Percentiles rank a stretch among this genome's conserved stretches.
Evolutionary conservation across 1,284 basidiomycete species (phyloP).

Genomic region (Baeospora myosura): DNA sequence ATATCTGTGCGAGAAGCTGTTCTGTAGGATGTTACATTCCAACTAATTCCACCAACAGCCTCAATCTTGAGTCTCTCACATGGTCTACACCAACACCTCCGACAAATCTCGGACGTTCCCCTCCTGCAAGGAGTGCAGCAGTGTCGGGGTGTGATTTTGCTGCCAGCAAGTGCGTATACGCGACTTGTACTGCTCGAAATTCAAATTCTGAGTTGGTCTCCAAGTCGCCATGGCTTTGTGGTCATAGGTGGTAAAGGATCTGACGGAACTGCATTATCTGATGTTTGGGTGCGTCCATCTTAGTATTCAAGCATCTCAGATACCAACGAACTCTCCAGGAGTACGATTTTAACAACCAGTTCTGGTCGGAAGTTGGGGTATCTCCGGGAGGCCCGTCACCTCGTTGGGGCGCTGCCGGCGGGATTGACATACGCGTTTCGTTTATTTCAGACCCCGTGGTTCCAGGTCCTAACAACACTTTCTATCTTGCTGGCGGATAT

Average conservation of each 20-base stretch:
- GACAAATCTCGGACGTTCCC: constrained; percentile 33
- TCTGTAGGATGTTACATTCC: constrained; percentile 7
- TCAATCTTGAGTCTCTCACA: constrained; percentile 49
- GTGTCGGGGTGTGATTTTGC: constrained; percentile 61
- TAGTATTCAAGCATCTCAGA: constrained; percentile 1
- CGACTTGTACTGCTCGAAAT: constrained; percentile 6
- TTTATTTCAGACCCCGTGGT: constrained; percentile 35
- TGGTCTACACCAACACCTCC: constrained; percentile 58
- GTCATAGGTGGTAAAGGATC: constrained; percentile 61
- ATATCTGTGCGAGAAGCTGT: constrained; percentile 45
- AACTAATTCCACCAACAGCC: constrained; percentile 26
- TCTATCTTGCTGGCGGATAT: constrained; percentile 61
- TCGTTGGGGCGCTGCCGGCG: constrained; percentile 64
- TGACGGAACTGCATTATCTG: constrained; percentile 45
- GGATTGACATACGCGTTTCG: constrained; percentile 48
- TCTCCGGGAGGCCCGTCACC: constrained; percentile 47
- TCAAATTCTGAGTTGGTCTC: constrained; percentile 11
- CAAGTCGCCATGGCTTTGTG: constrained; percentile 61
- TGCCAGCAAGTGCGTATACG: constrained; percentile 62
- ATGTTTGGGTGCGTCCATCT: constrained; percentile 56
- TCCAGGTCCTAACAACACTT: constrained; percentile 54
- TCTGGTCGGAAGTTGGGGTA: constrained; percentile 58
- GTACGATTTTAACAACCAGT: constrained; percentile 65
- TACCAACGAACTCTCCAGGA: constrained; percentile 35
- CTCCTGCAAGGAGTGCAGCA: constrained; percentile 57